Percentiles rank a stretch among this genome's conserved stretches.
These are phyloP conservation scores for Candida pseudoviswanathii DNA, from an alignment of 1,139 yeast genomes.

Conservation along the genomic window DNA sequence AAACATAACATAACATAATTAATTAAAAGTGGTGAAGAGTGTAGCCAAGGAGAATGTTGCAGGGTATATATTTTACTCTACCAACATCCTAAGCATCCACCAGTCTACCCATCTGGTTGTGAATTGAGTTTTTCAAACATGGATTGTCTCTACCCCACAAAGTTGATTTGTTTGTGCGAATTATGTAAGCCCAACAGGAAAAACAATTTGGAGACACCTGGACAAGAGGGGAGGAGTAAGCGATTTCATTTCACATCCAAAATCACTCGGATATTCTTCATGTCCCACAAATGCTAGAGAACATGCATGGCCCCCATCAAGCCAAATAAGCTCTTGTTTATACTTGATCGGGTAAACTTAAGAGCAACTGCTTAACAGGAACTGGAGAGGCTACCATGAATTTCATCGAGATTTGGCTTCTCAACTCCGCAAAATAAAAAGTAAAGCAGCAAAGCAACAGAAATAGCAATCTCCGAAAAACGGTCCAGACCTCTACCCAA, in stretches of 20 bases:
- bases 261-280: conserved; percentile 1
- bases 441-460: background rate
- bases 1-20: background rate
- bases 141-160: too few relatives aligned
- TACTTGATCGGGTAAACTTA: background rate
- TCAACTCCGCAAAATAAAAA: background rate
- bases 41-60: background rate
- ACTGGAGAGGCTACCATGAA: too few relatives aligned
- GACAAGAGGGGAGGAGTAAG: background rate
- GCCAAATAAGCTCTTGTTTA: too few relatives aligned
- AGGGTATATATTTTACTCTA: background rate
- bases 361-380: background rate
- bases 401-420: too few relatives aligned
- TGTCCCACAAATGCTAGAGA: too few relatives aligned
- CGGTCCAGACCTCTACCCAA: background rate
- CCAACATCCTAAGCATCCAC: too few relatives aligned
- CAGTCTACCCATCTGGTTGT: too few relatives aligned
- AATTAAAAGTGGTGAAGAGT: background rate
- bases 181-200: too few relatives aligned
- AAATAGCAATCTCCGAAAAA: background rate
- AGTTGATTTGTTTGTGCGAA: too few relatives aligned
- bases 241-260: background rate
- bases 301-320: too few relatives aligned
- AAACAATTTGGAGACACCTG: too few relatives aligned
- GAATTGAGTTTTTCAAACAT: too few relatives aligned